Conservation (phyloP, 1,284 basidiomycete genomes). For the Mycosarcoma mackinlayi region DNA sequence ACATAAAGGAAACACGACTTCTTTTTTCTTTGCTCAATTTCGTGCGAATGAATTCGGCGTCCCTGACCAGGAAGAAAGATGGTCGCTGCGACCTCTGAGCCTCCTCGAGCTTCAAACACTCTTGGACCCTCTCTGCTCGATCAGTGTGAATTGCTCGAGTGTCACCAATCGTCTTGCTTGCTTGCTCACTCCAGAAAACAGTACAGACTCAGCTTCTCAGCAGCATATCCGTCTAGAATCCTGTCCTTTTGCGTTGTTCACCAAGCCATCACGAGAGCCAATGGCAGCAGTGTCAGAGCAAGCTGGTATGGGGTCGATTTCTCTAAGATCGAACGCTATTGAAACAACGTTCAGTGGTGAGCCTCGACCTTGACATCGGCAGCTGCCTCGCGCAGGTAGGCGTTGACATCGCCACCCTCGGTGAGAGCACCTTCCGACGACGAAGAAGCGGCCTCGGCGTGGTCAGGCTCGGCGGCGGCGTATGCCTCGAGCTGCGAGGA, state of each 20-base stretch:
- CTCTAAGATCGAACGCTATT: background rate
- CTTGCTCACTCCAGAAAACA: constrained; percentile 6
- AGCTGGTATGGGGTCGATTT: background rate
- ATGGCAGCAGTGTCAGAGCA: constrained; percentile 4
- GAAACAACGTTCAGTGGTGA: constrained; percentile 57
- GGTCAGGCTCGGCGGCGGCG: constrained; percentile 64
- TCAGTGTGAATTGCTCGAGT: constrained; percentile 3
- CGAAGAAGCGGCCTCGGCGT: constrained; percentile 47
- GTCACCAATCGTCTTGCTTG: background rate
- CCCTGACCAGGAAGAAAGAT: too few relatives aligned
- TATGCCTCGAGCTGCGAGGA: constrained; percentile 70
- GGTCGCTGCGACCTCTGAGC: too few relatives aligned
- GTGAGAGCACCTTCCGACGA: constrained; percentile 45
- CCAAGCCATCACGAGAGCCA: constrained; percentile 11
- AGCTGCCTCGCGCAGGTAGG: constrained; percentile 66
- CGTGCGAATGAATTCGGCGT: constrained; percentile 5
- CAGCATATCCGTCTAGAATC: constrained; percentile 14
- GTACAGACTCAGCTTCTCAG: background rate
- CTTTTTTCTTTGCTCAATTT: background rate
- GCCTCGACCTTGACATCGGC: constrained; percentile 64
- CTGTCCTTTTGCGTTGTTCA: constrained; percentile 14
- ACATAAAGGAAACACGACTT: background rate
- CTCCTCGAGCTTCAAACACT: background rate
- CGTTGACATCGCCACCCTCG: constrained; percentile 66
- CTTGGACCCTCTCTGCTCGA: background rate